These are phyloP conservation scores for Cryptococcus maquisensis DNA, from an alignment of 1,284 basidiomycete species.

Conservation along the genomic window DNA sequence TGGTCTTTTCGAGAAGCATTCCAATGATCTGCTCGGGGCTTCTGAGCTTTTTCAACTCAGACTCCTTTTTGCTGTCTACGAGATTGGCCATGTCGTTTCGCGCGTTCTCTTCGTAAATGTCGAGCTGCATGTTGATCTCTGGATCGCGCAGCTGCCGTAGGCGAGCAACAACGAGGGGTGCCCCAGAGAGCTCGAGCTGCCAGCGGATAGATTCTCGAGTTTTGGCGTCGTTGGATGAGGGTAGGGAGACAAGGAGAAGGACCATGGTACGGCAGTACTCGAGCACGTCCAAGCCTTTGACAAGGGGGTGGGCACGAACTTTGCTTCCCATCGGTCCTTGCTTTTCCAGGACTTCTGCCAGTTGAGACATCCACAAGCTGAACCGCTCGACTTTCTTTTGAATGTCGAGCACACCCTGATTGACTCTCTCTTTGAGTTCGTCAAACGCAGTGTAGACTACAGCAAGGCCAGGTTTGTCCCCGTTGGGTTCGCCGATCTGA, in stretches of 20 bases:
- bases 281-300: constrained; percentile 52
- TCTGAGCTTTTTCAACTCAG: constrained; percentile 69
- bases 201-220: constrained; percentile 47
- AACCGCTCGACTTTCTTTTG: constrained; percentile 66
- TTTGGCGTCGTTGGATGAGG: constrained; percentile 38
- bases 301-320: constrained; percentile 89
- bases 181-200: constrained; percentile 83
- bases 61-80: constrained; percentile 70
- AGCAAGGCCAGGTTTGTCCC: constrained; percentile 43
- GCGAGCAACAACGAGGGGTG: constrained; percentile 68
- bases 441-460: constrained; percentile 53
- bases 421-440: constrained; percentile 39
- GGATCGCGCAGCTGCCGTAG: constrained; percentile 62
- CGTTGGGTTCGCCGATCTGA: constrained; percentile 45
- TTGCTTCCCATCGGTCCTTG: constrained; percentile 91
- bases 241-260: constrained; percentile 22
- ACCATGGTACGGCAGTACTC: constrained; percentile 40
- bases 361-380: constrained; percentile 83
- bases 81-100: constrained; percentile 76
- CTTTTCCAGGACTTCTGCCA: constrained; percentile 73
- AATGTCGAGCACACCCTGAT: constrained; percentile 25
- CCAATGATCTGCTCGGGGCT: constrained; percentile 84
- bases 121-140: constrained; percentile 64
- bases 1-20: constrained; percentile 68
- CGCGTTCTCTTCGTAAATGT: constrained; percentile 62